Conservation (phyloP, 2,329 filamentous ascomycete species). For the Neoscytalidium dimidiatum region DNA sequence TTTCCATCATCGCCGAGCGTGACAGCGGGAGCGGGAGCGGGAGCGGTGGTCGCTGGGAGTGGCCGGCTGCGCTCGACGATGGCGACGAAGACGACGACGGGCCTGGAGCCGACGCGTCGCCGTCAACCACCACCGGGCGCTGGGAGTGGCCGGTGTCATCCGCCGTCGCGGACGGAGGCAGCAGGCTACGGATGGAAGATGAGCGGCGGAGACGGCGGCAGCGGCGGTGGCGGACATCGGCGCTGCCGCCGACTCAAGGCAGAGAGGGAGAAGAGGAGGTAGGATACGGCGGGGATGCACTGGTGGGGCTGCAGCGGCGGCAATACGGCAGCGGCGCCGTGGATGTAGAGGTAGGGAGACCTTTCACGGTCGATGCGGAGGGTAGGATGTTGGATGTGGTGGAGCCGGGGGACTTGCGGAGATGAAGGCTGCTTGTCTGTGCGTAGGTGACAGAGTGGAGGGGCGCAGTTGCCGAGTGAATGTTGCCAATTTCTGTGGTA, state of each 20-base stretch:
- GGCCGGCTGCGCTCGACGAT: background rate
- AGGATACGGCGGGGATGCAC: background rate
- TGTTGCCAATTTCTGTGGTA: no score
- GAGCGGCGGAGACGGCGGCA: background rate
- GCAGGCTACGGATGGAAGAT: background rate
- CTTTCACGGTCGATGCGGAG: background rate
- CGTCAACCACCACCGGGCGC: background rate
- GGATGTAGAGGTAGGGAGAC: slow-evolving; percentile 1
- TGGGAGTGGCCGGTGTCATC: background rate
- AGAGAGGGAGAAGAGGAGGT: background rate
- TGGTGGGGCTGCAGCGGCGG: background rate
- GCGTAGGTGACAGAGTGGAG: no score
- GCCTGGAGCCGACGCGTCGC: background rate
- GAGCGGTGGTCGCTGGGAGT: background rate
- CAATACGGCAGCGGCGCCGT: background rate
- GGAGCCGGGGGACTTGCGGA: background rate
- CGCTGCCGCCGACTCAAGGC: background rate
- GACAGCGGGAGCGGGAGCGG: background rate
- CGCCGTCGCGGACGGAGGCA: background rate
- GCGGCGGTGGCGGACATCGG: background rate
- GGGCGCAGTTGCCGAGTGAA: no score
- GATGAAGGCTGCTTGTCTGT: no score
- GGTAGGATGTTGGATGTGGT: background rate
- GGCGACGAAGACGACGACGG: background rate
- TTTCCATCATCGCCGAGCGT: background rate